Conservation (phyloP, 257 asterid genomes). For the Salvia miltiorrhiza region DNA sequence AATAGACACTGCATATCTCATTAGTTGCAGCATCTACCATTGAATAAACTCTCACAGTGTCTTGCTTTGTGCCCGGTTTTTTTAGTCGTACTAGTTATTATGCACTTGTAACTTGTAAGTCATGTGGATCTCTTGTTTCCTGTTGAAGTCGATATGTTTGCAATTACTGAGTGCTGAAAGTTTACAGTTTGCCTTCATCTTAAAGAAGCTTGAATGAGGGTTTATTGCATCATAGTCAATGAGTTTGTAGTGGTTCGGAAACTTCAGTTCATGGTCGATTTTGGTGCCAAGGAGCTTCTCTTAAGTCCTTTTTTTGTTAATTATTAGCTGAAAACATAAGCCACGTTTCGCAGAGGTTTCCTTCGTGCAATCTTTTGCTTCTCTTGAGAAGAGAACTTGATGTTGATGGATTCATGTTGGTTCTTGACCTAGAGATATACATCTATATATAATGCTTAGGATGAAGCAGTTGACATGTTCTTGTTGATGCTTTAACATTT, state of each 20-base stretch:
- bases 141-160: neutral
- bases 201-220: neutral
- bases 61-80: neutral
- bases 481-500: neutral
- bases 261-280: too few relatives aligned
- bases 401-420: neutral
- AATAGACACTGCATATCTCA: too few relatives aligned
- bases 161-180: neutral
- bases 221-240: neutral
- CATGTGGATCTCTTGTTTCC: neutral
- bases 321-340: neutral
- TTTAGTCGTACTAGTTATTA: neutral
- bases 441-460: neutral
- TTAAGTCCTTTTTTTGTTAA: neutral
- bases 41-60: neutral
- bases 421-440: neutral
- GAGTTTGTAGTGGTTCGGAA: too few relatives aligned
- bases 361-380: neutral
- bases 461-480: neutral
- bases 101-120: neutral
- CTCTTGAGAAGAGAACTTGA: slow-evolving; percentile 1
- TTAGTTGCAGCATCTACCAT: neutral
- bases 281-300: neutral
- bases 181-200: neutral
- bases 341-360: neutral